Evolutionary conservation across 1,284 basidiomycete genomes (phyloP).

Genomic region (Mycosarcoma maydis): DNA sequence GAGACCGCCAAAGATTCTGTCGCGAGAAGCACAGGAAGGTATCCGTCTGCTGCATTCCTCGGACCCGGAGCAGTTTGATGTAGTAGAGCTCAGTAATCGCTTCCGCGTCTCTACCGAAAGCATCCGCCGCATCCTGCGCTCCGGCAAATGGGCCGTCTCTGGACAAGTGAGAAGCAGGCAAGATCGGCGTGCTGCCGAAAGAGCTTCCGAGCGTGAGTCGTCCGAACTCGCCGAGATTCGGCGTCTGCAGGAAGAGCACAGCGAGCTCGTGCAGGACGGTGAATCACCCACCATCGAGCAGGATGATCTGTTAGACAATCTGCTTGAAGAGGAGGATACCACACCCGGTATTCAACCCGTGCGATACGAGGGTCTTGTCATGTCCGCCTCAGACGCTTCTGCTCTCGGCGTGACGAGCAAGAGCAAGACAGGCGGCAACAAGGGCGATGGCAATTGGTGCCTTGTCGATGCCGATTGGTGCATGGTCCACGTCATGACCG

Average conservation of each 20-base stretch:
- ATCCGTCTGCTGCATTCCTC: constrained; percentile 54
- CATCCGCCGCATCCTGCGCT: constrained; percentile 58
- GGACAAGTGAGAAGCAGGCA: constrained; percentile 36
- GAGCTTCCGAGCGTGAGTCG: constrained; percentile 30
- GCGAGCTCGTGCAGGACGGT: constrained; percentile 32
- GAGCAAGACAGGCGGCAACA: constrained; percentile 44
- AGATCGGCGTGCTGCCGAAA: constrained; percentile 34
- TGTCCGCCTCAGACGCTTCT: constrained; percentile 44
- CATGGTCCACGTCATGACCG: constrained; percentile 65
- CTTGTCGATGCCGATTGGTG: constrained; percentile 66
- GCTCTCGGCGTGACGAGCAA: constrained; percentile 26
- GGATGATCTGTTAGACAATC: constrained; percentile 10
- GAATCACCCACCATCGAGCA: constrained; percentile 35
- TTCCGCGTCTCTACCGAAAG: constrained; percentile 60
- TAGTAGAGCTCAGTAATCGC: constrained; percentile 41
- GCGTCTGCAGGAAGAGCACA: constrained; percentile 23
- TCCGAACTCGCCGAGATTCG: constrained; percentile 36
- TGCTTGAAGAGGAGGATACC: constrained; percentile 20
- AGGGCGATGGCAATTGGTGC: constrained; percentile 65
- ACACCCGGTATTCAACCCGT: constrained; percentile 42
- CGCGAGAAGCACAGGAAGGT: constrained; percentile 63
- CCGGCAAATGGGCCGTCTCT: constrained; percentile 34
- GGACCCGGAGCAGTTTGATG: constrained; percentile 59
- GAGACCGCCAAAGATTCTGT: constrained; percentile 61
- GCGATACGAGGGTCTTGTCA: constrained; percentile 59